A percentile compares a stretch with the other conserved stretches of the same genome.
Evolutionary conservation across 2,329 filamentous ascomycete genomes (phyloP).

Genomic region (Amesomyces nigricolor): DNA sequence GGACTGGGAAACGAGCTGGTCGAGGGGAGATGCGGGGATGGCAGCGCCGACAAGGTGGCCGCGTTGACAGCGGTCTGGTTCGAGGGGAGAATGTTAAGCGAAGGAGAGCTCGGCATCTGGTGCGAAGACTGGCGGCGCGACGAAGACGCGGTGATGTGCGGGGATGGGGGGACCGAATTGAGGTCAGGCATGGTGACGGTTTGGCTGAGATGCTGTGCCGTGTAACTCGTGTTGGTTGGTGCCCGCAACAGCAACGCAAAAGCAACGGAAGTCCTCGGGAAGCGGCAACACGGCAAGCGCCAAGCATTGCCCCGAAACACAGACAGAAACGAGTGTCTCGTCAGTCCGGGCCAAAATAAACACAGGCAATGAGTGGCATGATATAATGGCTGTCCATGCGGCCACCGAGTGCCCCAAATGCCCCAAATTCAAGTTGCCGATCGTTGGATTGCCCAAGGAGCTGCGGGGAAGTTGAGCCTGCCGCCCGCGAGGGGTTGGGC

Average conservation of each 20-base stretch:
- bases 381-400: slow-evolving; percentile 23
- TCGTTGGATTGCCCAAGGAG: neutral
- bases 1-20: slow-evolving; percentile 21
- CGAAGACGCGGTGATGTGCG: slow-evolving; percentile 39
- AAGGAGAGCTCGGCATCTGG: slow-evolving; percentile 41
- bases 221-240: neutral
- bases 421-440: neutral
- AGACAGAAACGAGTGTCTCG: neutral
- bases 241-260: neutral
- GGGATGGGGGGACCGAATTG: slow-evolving; percentile 50
- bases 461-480: neutral
- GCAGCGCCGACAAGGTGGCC: slow-evolving; percentile 30
- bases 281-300: too few species aligned
- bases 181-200: slow-evolving; percentile 45
- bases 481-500: too few species aligned
- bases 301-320: too few species aligned
- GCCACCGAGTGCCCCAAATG: slow-evolving; percentile 6
- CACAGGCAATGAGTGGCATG: slow-evolving; percentile 5
- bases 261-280: neutral
- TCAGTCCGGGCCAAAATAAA: slow-evolving; percentile 3
- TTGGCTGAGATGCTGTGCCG: neutral
- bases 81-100: slow-evolving; percentile 53
- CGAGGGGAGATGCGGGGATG: slow-evolving; percentile 32
- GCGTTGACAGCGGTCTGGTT: slow-evolving; percentile 47
- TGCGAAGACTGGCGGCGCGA: slow-evolving; percentile 40